Conservation (phyloP, 148 eudicot species). For the Rheum nobile region DNA sequence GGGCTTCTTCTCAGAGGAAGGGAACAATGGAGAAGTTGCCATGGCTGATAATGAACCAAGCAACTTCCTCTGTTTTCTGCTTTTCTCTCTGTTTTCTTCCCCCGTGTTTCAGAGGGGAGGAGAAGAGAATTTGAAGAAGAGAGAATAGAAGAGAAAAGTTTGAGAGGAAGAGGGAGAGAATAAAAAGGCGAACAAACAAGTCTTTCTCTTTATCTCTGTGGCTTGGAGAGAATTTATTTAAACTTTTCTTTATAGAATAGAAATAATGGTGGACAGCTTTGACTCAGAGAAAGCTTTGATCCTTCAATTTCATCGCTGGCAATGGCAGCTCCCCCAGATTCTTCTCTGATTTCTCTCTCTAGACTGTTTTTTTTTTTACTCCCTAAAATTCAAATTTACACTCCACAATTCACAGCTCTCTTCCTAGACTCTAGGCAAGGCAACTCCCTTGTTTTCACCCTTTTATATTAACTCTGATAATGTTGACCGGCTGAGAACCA, state of each 20-base stretch:
- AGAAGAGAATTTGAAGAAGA: conserved; percentile 6
- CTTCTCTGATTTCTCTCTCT: conserved; percentile 19
- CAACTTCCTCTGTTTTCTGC: conserved; percentile 2
- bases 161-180: neutral
- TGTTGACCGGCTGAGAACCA: neutral
- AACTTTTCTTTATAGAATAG: neutral
- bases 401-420: too few relatives aligned
- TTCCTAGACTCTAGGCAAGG: too few relatives aligned
- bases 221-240: neutral
- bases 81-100: neutral
- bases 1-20: conserved; percentile 50
- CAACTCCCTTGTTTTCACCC: conserved; percentile 4
- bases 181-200: neutral
- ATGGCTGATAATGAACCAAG: conserved; percentile 32
- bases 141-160: neutral
- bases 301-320: conserved; percentile 89
- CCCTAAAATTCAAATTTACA: neutral
- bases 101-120: conserved; percentile 11
- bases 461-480: neutral
- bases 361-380: neutral
- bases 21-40: conserved; percentile 38
- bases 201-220: neutral
- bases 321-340: conserved; percentile 12
- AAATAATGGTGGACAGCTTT: conserved; percentile 28
- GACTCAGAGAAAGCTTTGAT: conserved; percentile 47